Evolutionary conservation across 192 early-diverging fungal species (phyloP).

Genomic region (Dissophora ornata): DNA sequence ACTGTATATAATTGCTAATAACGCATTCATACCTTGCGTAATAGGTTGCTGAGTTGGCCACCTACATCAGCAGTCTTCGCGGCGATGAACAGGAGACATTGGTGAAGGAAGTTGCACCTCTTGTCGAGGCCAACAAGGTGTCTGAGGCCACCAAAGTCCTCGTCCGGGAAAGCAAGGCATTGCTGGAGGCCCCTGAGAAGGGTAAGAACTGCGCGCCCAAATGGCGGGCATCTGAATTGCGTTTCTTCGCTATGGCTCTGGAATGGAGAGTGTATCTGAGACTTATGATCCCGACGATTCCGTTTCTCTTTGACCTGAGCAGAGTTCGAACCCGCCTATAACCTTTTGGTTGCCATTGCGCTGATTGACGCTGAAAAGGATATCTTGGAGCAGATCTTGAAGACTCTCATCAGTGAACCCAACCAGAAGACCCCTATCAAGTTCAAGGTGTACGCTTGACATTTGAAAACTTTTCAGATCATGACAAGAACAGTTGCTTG

Average conservation of each 20-base stretch:
- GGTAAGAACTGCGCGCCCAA: too few relatives aligned
- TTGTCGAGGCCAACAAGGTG: constrained; percentile 70
- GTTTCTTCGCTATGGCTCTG: too few relatives aligned
- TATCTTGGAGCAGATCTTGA: constrained; percentile 57
- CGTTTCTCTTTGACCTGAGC: constrained; percentile 1
- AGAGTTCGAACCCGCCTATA: constrained; percentile 77
- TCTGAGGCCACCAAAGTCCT: constrained; percentile 67
- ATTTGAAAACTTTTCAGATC: background rate
- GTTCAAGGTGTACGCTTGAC: constrained; percentile 68
- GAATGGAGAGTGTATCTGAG: too few relatives aligned
- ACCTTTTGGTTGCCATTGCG: constrained; percentile 75
- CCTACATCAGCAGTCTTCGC: constrained; percentile 70
- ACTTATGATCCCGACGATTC: too few relatives aligned
- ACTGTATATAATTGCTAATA: too few relatives aligned
- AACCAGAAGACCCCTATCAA: constrained; percentile 66
- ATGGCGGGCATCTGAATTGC: too few relatives aligned
- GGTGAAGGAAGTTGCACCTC: constrained; percentile 60
- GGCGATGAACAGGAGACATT: constrained; percentile 62
- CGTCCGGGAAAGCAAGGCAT: constrained; percentile 62
- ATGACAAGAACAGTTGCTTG: background rate
- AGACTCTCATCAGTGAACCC: constrained; percentile 60
- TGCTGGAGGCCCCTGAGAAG: constrained; percentile 69
- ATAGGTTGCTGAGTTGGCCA: constrained; percentile 79
- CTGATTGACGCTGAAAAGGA: constrained; percentile 58
- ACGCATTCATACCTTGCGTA: too few relatives aligned